Evolutionary conservation across 2,329 filamentous ascomycete species (phyloP), one percentile per base, ranked within the genome.

Genomic region (Corinectria fuckeliana): DNA sequence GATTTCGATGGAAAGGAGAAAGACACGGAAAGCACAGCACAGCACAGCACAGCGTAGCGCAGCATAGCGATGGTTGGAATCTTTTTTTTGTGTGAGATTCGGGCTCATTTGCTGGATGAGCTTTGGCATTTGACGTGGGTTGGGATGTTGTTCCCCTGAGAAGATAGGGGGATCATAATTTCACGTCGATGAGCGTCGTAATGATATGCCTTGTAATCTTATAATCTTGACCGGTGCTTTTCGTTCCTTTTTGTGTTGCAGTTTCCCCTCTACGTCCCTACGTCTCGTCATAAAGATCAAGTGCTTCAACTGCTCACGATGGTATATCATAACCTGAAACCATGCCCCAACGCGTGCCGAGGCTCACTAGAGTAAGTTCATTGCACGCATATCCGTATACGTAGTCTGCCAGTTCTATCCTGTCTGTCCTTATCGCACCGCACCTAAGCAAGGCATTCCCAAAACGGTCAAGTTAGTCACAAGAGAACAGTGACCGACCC

Each of bases 141-240:
- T 42, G 26, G n/a, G 32, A 44, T 52, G 39, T 25, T 36, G 39
- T 18, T 45, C 30, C 39, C 26, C 20, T 21, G 5, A 6, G 21
- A 25, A 52, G 34, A 55, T n/a, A 39, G 23, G 13, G 42, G 48
- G 26, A 53, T 58, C 13, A 51, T 16, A 23, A 44, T 42, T 58
- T 60, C 44, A 53, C 44, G 49, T 58, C 54, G 50, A 69, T 60
- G 28, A 52, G 62, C 60, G 63, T 56, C 48, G 59, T 67, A 69
- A 70, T 63, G 64, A 67, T 62, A 50, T 60, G 61, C 38, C 56
- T 50, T 60, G 38, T 51, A 62, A 59, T 48, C 39, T 41, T 32
- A 55, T 28, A 51, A 48, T 57, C 10, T 42, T 49, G 32, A 32
- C n/a, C 20, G 16, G 20, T 52, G 23, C 28, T 25, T 42, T 47